A percentile compares a stretch with the other conserved stretches of the same genome.
phyloP scores from a whole-genome alignment of 129 eudicot genomes.

The Helianthus tuberosus region DNA sequence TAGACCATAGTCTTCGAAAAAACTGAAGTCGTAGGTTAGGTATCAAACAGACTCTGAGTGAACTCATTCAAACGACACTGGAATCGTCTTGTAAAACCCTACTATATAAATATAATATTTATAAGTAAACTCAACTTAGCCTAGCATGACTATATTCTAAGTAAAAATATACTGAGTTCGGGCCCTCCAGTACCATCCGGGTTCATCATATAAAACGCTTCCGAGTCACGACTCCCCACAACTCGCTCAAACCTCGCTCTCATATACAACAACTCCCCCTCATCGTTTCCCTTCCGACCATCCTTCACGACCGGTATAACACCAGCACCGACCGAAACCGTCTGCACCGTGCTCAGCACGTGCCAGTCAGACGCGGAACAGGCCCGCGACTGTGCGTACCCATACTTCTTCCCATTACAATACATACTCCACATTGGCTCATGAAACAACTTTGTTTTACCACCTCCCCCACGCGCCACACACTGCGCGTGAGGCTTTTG shows the following conservation, averaged over 20 bases:
- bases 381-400: slow-evolving; percentile 62
- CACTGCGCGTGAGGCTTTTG: background rate
- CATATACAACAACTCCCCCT: slow-evolving; percentile 82
- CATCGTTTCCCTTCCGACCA: slow-evolving; percentile 27
- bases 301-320: slow-evolving; percentile 85
- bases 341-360: slow-evolving; percentile 75
- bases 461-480: background rate
- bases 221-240: slow-evolving; percentile 94
- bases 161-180: slow-evolving; percentile 82
- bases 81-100: no score
- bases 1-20: no score
- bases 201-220: slow-evolving; percentile 93
- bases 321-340: slow-evolving; percentile 85
- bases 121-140: no score
- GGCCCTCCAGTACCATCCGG: slow-evolving; percentile 92
- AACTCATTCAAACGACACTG: no score
- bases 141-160: slow-evolving; percentile 49
- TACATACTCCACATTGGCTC: slow-evolving; percentile 91
- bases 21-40: no score
- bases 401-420: slow-evolving; percentile 86
- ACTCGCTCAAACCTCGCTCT: slow-evolving; percentile 89
- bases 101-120: no score
- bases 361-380: slow-evolving; percentile 68
- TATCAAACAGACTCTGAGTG: no score
- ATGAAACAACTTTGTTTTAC: slow-evolving; percentile 24